Evolutionary conservation across 768 basidiomycete species (phyloP).

Genomic region (Mycena leptocephala): DNA sequence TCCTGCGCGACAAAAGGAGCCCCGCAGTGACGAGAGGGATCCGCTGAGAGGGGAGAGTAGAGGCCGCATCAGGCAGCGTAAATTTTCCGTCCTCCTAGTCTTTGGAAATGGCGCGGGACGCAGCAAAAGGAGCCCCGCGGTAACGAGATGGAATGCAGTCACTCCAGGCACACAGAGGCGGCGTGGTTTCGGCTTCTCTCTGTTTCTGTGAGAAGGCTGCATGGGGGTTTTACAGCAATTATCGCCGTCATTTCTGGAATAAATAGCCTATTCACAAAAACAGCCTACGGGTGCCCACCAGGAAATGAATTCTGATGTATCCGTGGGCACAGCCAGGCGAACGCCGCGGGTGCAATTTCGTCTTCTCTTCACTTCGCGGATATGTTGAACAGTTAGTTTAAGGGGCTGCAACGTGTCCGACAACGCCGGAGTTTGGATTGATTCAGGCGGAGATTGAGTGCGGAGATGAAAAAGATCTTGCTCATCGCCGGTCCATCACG

Average conservation of each 20-base stretch:
- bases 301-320: background rate
- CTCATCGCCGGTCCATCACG: background rate
- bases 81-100: too few relatives aligned
- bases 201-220: background rate
- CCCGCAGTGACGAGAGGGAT: constrained; percentile 5
- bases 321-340: background rate
- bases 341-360: background rate
- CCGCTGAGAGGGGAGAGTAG: too few relatives aligned
- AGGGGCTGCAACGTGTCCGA: background rate
- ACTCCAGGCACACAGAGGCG: too few relatives aligned
- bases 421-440: background rate
- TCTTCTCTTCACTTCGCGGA: too few relatives aligned
- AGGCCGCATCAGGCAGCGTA: too few relatives aligned
- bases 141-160: too few relatives aligned
- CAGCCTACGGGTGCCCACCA: background rate
- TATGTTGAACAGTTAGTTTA: too few relatives aligned
- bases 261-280: background rate
- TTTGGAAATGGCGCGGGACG: too few relatives aligned
- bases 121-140: too few relatives aligned
- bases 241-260: background rate
- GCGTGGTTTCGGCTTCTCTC: background rate
- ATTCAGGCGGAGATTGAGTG: constrained; percentile 1
- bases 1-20: constrained; percentile 1
- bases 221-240: background rate
- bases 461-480: background rate